A percentile compares a stretch with the other conserved stretches of the same genome.
phyloP scores from a whole-genome alignment of 1,284 basidiomycete genomes.

The Heliocybe sulcata region DNA sequence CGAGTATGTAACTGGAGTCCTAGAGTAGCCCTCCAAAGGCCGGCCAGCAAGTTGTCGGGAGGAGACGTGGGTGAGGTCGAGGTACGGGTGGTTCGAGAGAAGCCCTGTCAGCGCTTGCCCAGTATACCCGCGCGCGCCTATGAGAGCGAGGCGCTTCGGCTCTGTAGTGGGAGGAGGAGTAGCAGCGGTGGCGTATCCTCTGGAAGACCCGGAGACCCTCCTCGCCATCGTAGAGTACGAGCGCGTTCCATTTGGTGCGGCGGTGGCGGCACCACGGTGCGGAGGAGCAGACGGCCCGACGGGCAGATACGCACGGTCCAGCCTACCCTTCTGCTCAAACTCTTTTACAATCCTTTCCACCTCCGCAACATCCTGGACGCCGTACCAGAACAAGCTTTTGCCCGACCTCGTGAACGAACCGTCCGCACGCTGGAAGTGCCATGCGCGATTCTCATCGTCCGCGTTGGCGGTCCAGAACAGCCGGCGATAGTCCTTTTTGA shows the following conservation, averaged over 20 bases:
- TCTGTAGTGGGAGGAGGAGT: slow-evolving; percentile 39
- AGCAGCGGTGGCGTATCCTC: slow-evolving; percentile 59
- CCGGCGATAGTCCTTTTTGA: slow-evolving; percentile 91
- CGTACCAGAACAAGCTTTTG: slow-evolving; percentile 95
- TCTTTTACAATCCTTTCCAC: slow-evolving; percentile 82
- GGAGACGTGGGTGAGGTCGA: slow-evolving; percentile 91
- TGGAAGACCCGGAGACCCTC: slow-evolving; percentile 39
- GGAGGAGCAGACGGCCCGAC: slow-evolving; percentile 79
- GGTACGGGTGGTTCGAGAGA: slow-evolving; percentile 80
- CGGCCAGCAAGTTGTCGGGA: slow-evolving; percentile 91
- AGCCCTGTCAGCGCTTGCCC: slow-evolving; percentile 88
- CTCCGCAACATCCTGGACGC: slow-evolving; percentile 86
- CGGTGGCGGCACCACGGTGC: slow-evolving; percentile 36
- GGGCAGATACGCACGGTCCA: slow-evolving; percentile 85
- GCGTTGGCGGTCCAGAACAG: slow-evolving; percentile 96
- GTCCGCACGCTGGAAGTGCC: slow-evolving; percentile 99
- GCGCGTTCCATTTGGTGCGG: slow-evolving; percentile 34
- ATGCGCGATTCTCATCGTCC: slow-evolving; percentile 93
- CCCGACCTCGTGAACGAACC: slow-evolving; percentile 96
- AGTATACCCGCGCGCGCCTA: slow-evolving; percentile 95
- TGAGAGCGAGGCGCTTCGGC: slow-evolving; percentile 87
- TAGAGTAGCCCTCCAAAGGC: slow-evolving; percentile 79
- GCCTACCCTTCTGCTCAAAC: slow-evolving; percentile 83
- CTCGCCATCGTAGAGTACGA: slow-evolving; percentile 75
- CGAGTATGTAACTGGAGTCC: slow-evolving; percentile 68